Conservation (phyloP, 1,284 basidiomycete species). For the Phellopilus nigrolimitatus region DNA sequence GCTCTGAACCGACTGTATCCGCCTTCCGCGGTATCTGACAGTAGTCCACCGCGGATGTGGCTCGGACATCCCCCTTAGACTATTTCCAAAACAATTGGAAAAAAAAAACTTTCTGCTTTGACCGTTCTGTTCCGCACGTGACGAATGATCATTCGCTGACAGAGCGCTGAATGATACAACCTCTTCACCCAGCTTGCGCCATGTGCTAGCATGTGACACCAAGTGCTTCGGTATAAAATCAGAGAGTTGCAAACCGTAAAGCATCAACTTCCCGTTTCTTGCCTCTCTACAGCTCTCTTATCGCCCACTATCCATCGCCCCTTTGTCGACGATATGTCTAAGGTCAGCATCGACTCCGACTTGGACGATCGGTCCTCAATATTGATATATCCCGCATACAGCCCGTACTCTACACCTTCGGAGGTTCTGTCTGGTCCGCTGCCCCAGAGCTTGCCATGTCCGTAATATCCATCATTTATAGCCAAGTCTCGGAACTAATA, state of each 20-base stretch:
- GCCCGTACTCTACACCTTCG: slow-evolving; percentile 42
- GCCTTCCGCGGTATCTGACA: too few species aligned
- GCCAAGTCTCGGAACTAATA: neutral
- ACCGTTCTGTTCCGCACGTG: neutral
- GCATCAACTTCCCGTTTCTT: neutral
- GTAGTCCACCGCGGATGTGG: too few species aligned
- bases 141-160: neutral
- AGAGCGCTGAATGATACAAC: neutral
- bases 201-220: too few species aligned
- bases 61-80: too few species aligned
- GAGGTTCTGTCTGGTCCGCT: slow-evolving; percentile 44
- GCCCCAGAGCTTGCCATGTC: slow-evolving; percentile 47
- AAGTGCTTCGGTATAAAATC: too few species aligned
- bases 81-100: too few species aligned
- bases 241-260: too few species aligned
- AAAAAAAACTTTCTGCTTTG: too few species aligned
- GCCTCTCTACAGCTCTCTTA: neutral
- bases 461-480: neutral
- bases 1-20: too few species aligned
- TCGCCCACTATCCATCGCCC: too few species aligned
- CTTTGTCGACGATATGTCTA: too few species aligned
- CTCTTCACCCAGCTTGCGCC: too few species aligned
- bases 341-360: neutral
- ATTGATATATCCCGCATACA: slow-evolving; percentile 21
- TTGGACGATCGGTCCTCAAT: neutral